Percentiles rank a stretch among this genome's conserved stretches.
Evolutionary conservation across 192 early-diverging fungal species (phyloP).

Genomic region (Linnemannia exigua): DNA sequence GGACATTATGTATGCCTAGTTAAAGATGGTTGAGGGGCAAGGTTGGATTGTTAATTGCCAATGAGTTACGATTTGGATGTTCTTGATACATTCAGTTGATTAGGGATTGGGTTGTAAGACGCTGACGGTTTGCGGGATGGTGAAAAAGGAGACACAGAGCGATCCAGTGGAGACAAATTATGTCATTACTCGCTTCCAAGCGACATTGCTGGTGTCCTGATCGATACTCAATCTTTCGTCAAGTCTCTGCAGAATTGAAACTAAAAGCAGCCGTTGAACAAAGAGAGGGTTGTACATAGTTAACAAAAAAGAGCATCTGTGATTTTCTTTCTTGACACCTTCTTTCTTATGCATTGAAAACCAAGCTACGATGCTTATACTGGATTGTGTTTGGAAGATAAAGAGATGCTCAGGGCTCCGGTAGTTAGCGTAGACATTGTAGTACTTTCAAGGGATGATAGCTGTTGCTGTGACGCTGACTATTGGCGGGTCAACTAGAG

Average conservation of each 20-base stretch:
- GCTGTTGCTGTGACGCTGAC: slow-evolving; percentile 14
- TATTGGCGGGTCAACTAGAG: too few relatives aligned
- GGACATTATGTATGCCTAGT: slow-evolving; percentile 48
- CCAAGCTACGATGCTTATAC: slow-evolving; percentile 1
- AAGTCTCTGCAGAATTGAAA: slow-evolving; percentile 37
- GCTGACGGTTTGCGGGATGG: not conserved
- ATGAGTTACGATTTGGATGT: not conserved
- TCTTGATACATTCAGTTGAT: not conserved
- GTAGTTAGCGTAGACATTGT: slow-evolving; percentile 54
- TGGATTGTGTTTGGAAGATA: slow-evolving; percentile 38
- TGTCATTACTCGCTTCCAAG: slow-evolving; percentile 51
- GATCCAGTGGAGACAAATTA: too few relatives aligned
- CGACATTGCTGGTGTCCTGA: slow-evolving; percentile 57
- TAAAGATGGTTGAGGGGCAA: not conserved
- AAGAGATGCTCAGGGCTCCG: slow-evolving; percentile 50
- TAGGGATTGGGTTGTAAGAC: too few relatives aligned
- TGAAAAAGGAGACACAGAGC: not conserved
- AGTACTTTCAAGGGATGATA: slow-evolving; percentile 54
- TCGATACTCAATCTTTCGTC: slow-evolving; percentile 50
- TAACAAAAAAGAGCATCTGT: not conserved
- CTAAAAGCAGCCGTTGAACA: not conserved
- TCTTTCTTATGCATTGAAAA: not conserved
- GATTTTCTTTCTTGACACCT: not conserved
- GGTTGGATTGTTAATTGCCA: not conserved
- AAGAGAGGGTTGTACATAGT: not conserved